Base-by-base conservation (phyloP, 2,329 filamentous ascomycete genomes). In the Leptographium radiaticola region DNA sequence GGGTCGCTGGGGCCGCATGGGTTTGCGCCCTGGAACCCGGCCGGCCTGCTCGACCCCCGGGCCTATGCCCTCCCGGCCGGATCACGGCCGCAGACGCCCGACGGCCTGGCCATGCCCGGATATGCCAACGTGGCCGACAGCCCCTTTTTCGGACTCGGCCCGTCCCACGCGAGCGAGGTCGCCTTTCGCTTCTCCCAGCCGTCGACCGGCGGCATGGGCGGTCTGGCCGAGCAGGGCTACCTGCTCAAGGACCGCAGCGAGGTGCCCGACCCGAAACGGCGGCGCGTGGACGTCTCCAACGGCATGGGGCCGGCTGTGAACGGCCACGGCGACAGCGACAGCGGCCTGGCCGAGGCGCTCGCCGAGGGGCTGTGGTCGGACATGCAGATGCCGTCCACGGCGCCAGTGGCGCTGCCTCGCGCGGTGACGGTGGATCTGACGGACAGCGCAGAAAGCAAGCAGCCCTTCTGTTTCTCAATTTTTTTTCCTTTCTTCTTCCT, bases 181-280 rank as follows among this genome's bases (percentile, higher is more conserved):
- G 30, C 49, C 1, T 57, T 59, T 18, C 56, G 55, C 8, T 59
- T 59, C 18, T 34, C 20, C 54, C 40, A 15, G 48, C 53, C 30
- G 53, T 53, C 20, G 55, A 56, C 62, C 7, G 43, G 49, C 36
- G 57, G 79, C 31, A 75, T 80, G 59, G 74, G 76, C 11, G 69
- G 70, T 53, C 80, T 89, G 70, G 80, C 95, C 47, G 87, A 94
- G 66, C 78, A 81, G 36, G 74, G 89, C 64, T 87, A 90, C 65
- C 83, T 84, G 59, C 79, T 94, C 15, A 77, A 87, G 59, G 76
- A 84, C 51, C 84, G 89, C 31, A 61, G 71, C 63, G 58, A 74
- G 66, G 63, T 72, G 34, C 73, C 76, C 3, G 80, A 86, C 20
- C 70, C 75, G 33, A 91, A 91, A 68, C 81, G 82, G 51, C 70